Conservation (phyloP, 2,329 filamentous ascomycete species). For the Claviceps maximensis region DNA sequence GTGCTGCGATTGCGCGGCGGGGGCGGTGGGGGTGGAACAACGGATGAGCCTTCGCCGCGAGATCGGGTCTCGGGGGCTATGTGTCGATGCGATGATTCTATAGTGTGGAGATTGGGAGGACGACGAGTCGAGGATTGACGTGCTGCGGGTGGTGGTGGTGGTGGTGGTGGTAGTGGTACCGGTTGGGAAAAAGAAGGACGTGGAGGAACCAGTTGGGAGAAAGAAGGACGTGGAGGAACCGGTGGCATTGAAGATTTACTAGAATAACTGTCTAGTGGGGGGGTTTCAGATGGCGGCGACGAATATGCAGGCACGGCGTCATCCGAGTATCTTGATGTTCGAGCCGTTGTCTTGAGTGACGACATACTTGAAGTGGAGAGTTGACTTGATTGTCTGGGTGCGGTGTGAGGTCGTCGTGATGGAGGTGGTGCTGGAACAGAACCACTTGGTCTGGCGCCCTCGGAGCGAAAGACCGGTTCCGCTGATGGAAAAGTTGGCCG, state of each 20-base stretch:
- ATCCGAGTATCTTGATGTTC: constrained; percentile 9
- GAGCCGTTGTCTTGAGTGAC: constrained; percentile 4
- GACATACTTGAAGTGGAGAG: constrained; percentile 9
- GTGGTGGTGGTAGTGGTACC: no score
- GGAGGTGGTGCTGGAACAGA: constrained; percentile 40
- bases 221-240: constrained; percentile 19
- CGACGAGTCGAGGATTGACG: constrained; percentile 31
- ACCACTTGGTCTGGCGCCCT: constrained; percentile 28
- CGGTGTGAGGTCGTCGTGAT: constrained; percentile 34
- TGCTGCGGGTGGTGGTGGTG: constrained; percentile 21
- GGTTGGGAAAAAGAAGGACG: no score
- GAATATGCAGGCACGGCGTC: constrained; percentile 10
- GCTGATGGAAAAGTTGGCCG: constrained; percentile 17
- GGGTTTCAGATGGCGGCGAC: constrained; percentile 2
- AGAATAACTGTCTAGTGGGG: not conserved
- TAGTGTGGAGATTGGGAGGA: constrained; percentile 28
- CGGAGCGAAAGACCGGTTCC: constrained; percentile 33
- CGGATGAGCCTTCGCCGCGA: constrained; percentile 13
- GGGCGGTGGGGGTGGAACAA: constrained; percentile 31
- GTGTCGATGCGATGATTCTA: constrained; percentile 23
- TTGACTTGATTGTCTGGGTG: constrained; percentile 18
- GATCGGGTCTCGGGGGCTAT: constrained; percentile 16
- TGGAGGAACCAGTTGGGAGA: no score
- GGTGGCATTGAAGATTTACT: constrained; percentile 24
- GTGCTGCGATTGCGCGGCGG: constrained; percentile 32